Evolutionary conservation across 169 alveolate genomes (phyloP).

Genomic region (Babesia sp.): DNA sequence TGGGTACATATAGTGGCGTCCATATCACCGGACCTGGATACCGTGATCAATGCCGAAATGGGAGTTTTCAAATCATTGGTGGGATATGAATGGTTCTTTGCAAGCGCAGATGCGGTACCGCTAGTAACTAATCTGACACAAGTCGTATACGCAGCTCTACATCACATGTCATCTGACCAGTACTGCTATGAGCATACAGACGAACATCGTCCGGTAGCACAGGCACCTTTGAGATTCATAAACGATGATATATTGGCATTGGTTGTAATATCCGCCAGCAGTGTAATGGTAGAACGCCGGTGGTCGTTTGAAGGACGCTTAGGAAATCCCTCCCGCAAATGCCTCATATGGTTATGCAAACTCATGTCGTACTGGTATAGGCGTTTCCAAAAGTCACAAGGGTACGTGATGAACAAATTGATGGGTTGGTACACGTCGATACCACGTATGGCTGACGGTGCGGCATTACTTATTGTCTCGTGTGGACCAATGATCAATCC

Average conservation of each 20-base stretch:
- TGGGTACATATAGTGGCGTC: conserved; percentile 51
- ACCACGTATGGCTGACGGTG: conserved; percentile 53
- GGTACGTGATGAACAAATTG: conserved; percentile 53
- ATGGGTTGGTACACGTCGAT: conserved; percentile 26
- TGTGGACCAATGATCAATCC: conserved; percentile 37
- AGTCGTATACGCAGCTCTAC: conserved; percentile 9
- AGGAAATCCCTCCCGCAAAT: conserved; percentile 13
- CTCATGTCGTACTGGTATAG: conserved; percentile 56
- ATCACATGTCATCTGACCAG: conserved; percentile 14
- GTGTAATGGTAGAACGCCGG: not conserved
- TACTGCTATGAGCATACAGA: conserved; percentile 27
- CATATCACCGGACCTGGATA: conserved; percentile 23
- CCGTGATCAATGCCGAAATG: conserved; percentile 45
- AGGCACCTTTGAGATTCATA: conserved; percentile 13
- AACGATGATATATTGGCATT: conserved; percentile 44
- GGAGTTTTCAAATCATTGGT: conserved; percentile 41
- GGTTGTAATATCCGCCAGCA: conserved; percentile 25
- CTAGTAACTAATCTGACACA: conserved; percentile 5
- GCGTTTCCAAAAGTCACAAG: conserved; percentile 51
- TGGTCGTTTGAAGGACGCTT: conserved; percentile 12
- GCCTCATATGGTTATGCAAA: conserved; percentile 23
- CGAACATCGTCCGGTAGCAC: conserved; percentile 7
- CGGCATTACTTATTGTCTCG: conserved; percentile 35
- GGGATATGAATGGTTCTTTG: conserved; percentile 54
- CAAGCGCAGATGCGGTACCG: conserved; percentile 12